Evolutionary conservation across 2,329 filamentous ascomycete genomes (phyloP), one percentile per base, ranked within the genome.

Genomic region (Xylariaceae sp.): DNA sequence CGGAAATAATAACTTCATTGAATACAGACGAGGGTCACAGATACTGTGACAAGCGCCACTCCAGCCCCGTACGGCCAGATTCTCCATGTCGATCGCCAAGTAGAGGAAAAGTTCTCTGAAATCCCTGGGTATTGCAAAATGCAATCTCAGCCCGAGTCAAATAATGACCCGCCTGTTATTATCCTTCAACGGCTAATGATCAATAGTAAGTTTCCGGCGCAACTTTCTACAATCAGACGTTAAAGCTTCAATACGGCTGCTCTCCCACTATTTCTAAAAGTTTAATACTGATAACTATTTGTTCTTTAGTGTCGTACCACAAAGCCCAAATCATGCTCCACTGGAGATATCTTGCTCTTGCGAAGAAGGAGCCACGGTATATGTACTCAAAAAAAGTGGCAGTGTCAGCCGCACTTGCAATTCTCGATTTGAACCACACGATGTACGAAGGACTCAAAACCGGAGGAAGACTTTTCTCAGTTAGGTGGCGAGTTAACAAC

Each of bases 281-380:
- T n/a, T n/a, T n/a, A n/a, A n/a, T n/a, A n/a, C n/a, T n/a, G n/a
- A n/a, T n/a, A n/a, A n/a, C n/a, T n/a, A n/a, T n/a, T n/a, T n/a
- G n/a, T n/a, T n/a, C n/a, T n/a, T n/a, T n/a, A 17, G 57, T 61
- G 43, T 56, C 60, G 35, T 56, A 61, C 35, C 54, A 57, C 40
- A 64, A 60, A 22, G 59, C 58, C 1, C 55, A 61, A 20, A 46
- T 65, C 8, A 59, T 64, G 41, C 55, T 67, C 16, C 64, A 66
- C 43, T 50, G 60, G 11, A 55, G 55, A 3, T 65, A 58, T 40
- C 42, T 65, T 4, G 29, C 50, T 4, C 14, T 48, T 6, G 43
- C 48, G 6, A 41, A 47, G 4, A 37, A 52, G 3, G 50, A 60
- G 12, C 44, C 53, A 5, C 22, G 42, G 3, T 59, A 55, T 34